phyloP scores from a whole-genome alignment of 208 protist species.

The Wallacemonas sp. region DNA sequence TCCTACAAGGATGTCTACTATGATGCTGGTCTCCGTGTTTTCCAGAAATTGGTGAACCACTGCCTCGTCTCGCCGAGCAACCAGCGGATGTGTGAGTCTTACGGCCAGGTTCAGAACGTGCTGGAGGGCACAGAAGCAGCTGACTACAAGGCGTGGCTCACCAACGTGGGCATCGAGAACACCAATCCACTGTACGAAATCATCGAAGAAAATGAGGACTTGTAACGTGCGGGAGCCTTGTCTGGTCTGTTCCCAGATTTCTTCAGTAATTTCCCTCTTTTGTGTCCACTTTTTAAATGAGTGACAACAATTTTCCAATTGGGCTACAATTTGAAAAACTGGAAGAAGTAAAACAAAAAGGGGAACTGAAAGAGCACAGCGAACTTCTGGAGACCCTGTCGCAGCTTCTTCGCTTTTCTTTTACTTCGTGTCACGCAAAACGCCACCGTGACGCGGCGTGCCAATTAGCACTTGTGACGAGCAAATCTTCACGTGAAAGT shows the following conservation, averaged over 20 bases:
- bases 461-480: too few relatives aligned
- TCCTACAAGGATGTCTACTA: conserved; percentile 87
- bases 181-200: conserved; percentile 92
- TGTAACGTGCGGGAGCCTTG: conserved; percentile 39
- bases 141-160: conserved; percentile 76
- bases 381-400: too few relatives aligned
- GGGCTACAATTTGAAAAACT: neutral
- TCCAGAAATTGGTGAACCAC: conserved; percentile 55
- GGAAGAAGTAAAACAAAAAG: too few relatives aligned
- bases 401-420: too few relatives aligned
- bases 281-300: neutral
- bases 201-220: conserved; percentile 57
- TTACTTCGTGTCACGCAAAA: too few relatives aligned
- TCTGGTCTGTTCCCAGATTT: too few relatives aligned
- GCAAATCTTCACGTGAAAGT: too few relatives aligned
- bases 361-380: too few relatives aligned
- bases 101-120: conserved; percentile 43
- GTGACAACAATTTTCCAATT: neutral
- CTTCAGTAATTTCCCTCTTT: too few relatives aligned
- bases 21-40: conserved; percentile 61
- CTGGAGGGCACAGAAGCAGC: conserved; percentile 40
- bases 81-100: conserved; percentile 55
- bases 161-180: conserved; percentile 92
- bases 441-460: too few relatives aligned
- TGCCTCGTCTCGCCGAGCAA: conserved; percentile 65